phyloP scores from a whole-genome alignment of 495 filamentous ascomycete genomes.

The Podospora conica region DNA sequence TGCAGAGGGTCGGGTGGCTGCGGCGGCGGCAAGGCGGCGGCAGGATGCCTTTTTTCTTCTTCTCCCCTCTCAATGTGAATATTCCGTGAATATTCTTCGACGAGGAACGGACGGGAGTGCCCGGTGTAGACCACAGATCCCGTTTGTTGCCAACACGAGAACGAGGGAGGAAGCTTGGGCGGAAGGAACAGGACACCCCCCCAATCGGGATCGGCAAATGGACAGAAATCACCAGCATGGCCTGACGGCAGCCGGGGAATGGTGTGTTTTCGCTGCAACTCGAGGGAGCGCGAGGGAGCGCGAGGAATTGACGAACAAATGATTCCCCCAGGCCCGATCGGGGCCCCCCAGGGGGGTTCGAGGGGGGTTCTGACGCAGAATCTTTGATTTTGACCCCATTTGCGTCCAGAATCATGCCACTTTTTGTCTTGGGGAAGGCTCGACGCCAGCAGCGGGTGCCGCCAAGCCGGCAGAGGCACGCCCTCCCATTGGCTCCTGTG shows the following conservation, averaged over 20 bases:
- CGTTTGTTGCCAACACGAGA: background rate
- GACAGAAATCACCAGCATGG: constrained; percentile 22
- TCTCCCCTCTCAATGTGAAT: no score
- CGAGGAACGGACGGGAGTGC: background rate
- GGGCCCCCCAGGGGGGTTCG: constrained; percentile 10
- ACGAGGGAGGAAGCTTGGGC: background rate
- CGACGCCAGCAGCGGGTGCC: constrained; percentile 4
- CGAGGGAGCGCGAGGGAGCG: background rate
- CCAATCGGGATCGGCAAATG: constrained; percentile 14
- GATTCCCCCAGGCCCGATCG: constrained; percentile 24
- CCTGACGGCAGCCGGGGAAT: constrained; percentile 18
- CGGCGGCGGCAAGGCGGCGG: no score
- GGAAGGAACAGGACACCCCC: background rate
- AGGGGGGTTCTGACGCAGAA: constrained; percentile 26
- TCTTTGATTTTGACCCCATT: constrained; percentile 28
- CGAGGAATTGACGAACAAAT: constrained; percentile 4
- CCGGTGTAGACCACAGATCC: no score
- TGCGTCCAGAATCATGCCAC: constrained; percentile 30
- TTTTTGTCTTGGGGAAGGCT: constrained; percentile 28
- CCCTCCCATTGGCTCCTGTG: constrained; percentile 14
- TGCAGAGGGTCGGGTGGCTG: background rate
- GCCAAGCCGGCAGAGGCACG: constrained; percentile 33
- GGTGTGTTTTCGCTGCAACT: background rate
- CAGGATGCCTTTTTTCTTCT: background rate
- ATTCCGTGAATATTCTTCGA: no score